Conservation (phyloP, 768 basidiomycete species). For the Tylopilus plumbeoviolaceoides region DNA sequence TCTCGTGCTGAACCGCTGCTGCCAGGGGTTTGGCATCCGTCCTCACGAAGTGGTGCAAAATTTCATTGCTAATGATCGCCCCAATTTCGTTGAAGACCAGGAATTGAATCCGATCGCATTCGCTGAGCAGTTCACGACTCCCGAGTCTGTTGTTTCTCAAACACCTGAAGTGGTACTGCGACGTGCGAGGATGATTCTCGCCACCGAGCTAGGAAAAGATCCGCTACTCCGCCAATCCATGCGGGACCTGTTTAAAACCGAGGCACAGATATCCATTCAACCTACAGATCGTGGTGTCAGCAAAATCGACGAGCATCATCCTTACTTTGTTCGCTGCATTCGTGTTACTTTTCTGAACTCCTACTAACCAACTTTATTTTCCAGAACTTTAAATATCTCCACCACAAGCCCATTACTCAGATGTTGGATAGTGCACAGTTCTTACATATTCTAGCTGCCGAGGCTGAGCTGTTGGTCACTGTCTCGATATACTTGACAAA, state of each 20-base stretch:
- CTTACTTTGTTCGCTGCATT: constrained; percentile 55
- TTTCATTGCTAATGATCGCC: constrained; percentile 56
- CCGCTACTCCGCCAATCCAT: constrained; percentile 79
- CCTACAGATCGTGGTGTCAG: constrained; percentile 84
- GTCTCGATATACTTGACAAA: constrained; percentile 65
- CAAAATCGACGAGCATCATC: constrained; percentile 73
- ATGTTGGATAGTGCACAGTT: constrained; percentile 78
- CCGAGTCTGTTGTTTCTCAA: constrained; percentile 54
- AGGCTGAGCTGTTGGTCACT: constrained; percentile 82
- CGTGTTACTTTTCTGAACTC: background rate
- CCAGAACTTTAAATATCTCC: constrained; percentile 94
- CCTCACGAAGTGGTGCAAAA: constrained; percentile 84
- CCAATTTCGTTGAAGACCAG: constrained; percentile 77
- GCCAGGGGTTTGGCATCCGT: constrained; percentile 81
- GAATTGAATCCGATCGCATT: constrained; percentile 73
- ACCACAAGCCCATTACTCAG: constrained; percentile 66
- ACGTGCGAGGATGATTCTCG: constrained; percentile 76
- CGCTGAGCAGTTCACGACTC: constrained; percentile 83
- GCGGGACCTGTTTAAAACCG: constrained; percentile 67
- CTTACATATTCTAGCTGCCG: constrained; percentile 86
- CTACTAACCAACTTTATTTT: constrained; percentile 3
- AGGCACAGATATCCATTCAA: constrained; percentile 71
- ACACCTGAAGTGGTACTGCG: constrained; percentile 65
- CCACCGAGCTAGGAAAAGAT: constrained; percentile 90
- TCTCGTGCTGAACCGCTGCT: background rate